Evolutionary conservation across 768 basidiomycete genomes (phyloP).

Genomic region (Boletus rex-veris): DNA sequence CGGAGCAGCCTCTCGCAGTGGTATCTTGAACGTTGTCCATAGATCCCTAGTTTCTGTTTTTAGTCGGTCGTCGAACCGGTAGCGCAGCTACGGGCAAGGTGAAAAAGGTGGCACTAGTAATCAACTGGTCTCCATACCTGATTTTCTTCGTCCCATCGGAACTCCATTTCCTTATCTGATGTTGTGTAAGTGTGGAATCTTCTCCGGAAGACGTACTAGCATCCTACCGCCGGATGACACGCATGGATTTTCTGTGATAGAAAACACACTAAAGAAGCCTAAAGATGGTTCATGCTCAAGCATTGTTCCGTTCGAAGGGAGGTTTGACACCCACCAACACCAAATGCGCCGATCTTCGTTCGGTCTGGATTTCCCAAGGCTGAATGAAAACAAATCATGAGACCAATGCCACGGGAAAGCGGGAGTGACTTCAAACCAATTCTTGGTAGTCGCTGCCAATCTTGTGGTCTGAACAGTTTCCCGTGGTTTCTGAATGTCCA

Average conservation of each 20-base stretch:
- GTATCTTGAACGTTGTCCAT: slow-evolving; percentile 89
- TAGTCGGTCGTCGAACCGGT: neutral
- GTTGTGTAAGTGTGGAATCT: too few species aligned
- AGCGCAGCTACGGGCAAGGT: neutral
- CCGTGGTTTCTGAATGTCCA: slow-evolving; percentile 6
- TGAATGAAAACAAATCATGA: neutral
- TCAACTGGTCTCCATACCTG: neutral
- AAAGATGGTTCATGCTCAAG: neutral
- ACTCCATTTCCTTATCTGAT: neutral
- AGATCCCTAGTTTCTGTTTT: slow-evolving; percentile 17
- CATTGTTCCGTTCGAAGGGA: neutral
- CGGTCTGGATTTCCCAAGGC: neutral
- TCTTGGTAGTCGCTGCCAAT: neutral
- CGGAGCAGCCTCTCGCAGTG: slow-evolving; percentile 67
- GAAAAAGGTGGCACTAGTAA: neutral
- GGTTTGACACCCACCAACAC: neutral
- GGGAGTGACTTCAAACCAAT: neutral
- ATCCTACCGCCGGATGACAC: slow-evolving; percentile 66
- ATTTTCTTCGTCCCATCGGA: neutral
- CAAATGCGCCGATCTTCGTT: neutral
- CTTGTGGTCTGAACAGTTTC: neutral
- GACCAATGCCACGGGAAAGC: neutral
- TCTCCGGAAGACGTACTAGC: neutral
- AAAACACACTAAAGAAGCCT: slow-evolving; percentile 77
- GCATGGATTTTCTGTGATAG: slow-evolving; percentile 73